Conservation (phyloP, 805 yeast species). For the Kodamaea sagamina region DNA sequence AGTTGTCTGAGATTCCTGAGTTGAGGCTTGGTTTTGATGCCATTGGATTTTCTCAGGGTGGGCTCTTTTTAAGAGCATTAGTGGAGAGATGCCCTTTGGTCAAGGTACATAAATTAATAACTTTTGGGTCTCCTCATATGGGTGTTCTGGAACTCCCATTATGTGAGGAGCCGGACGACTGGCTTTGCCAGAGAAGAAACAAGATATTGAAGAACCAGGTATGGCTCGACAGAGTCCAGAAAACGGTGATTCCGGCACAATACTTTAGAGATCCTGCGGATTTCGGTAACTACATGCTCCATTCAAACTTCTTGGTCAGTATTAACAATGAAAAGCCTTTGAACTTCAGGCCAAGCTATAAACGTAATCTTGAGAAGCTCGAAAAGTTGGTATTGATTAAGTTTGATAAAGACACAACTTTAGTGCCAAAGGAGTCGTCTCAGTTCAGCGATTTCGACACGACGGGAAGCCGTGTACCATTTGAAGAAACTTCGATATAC, state of each 20-base stretch:
- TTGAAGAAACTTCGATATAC: constrained; percentile 52
- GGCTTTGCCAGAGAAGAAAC: constrained; percentile 62
- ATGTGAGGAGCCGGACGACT: constrained; percentile 51
- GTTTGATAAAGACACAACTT: constrained; percentile 64
- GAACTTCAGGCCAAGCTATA: constrained; percentile 40
- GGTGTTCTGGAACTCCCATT: constrained; percentile 71
- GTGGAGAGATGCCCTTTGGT: constrained; percentile 54
- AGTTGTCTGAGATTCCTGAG: constrained; percentile 47
- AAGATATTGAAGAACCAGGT: constrained; percentile 57
- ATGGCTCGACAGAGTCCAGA: constrained; percentile 59
- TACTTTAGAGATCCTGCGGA: constrained; percentile 66
- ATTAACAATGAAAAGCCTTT: constrained; percentile 59
- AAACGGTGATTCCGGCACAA: constrained; percentile 66
- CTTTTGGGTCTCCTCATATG: constrained; percentile 82
- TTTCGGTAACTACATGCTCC: constrained; percentile 53
- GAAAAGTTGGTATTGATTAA: constrained; percentile 58
- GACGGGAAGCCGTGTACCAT: constrained; percentile 45
- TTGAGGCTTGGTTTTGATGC: constrained; percentile 63
- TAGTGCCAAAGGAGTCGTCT: constrained; percentile 73
- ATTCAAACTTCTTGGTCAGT: constrained; percentile 62
- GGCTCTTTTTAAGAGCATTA: constrained; percentile 70
- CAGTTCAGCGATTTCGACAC: constrained; percentile 59
- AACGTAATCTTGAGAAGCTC: constrained; percentile 43
- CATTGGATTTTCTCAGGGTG: constrained; percentile 84
- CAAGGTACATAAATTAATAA: constrained; percentile 52